Evolutionary conservation across 441 rosid species (phyloP), one percentile per base, ranked within the genome.

Genomic region (Euphorbia schlechtendalii): DNA sequence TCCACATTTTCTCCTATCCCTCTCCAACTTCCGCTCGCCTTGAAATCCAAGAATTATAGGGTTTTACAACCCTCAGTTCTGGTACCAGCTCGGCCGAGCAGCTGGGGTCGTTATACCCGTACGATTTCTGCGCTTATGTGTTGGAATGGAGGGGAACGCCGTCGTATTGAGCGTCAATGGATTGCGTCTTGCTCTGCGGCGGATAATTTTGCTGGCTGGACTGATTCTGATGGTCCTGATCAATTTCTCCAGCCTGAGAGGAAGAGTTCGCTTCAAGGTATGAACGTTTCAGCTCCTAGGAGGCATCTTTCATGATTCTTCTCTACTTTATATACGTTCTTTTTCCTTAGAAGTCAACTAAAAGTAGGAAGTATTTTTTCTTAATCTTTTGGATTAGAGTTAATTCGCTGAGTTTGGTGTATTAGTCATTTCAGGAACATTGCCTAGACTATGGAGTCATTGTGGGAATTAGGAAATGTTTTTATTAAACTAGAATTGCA

Each of bases 121-220:
- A 32, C 64, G 18, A 66, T 68, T 4, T 72, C 74, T 67, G 74
- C 59, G 21, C 59, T 69, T 51, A 74, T 52, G 36, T 74, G 55
- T 52, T 76, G 68, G 9, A 54, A 45, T 25, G 49, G 55, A 55
- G 21, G 43, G 25, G 80, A 63, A 70, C 65, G 69, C 46, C 73
- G 71, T 48, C 76, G 72, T 55, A 21, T 48, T 38, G 59, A 68
- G 46, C 67, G 73, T 40, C 67, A 75, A 8, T 75, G 76, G 81
- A 66, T 67, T 36, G 69, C 67, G 52, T 69, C 79, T 38, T 78
- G 78, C 65, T 77, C 82, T 41, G 36, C 75, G 11, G 64, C 72
- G 0, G 86, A 79, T 80, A 73, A 59, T 27, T 81, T 88, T 61
- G 66, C 87, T 45, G 98, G 97, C 8, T 86, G 97, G 97, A 64